Evolutionary conservation across 1,284 basidiomycete genomes (phyloP).

Genomic region (Fomitopsis schrenkii): DNA sequence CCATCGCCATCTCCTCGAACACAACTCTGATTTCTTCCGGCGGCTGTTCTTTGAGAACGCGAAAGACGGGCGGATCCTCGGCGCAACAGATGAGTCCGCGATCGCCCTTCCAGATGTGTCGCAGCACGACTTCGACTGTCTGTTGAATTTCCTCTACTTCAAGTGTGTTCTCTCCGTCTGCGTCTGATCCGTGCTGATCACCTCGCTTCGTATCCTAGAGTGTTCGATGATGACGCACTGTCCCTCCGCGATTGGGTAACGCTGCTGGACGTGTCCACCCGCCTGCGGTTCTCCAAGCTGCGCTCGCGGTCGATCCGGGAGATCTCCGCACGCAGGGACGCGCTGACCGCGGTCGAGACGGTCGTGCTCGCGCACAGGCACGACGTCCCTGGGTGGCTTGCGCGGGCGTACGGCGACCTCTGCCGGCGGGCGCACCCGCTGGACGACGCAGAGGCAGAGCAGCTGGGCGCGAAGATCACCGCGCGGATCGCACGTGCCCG

Average conservation of each 20-base stretch:
- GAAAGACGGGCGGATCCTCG: constrained; percentile 11
- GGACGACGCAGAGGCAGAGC: constrained; percentile 31
- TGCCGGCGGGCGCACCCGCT: constrained; percentile 31
- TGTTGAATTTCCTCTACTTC: constrained; percentile 25
- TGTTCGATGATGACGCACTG: constrained; percentile 23
- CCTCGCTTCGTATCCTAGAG: constrained; percentile 13
- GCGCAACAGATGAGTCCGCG: constrained; percentile 19
- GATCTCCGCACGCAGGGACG: constrained; percentile 21
- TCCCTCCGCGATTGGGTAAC: constrained; percentile 30
- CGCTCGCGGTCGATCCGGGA: constrained; percentile 29
- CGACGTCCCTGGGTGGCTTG: constrained; percentile 34
- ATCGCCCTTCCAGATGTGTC: constrained; percentile 18
- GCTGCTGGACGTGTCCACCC: constrained; percentile 32
- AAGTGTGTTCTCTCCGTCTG: constrained; percentile 10
- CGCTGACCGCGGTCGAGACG: constrained; percentile 30
- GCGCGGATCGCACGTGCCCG: constrained; percentile 18
- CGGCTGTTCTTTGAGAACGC: constrained; percentile 22
- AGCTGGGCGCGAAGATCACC: constrained; percentile 27
- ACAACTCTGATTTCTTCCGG: constrained; percentile 29
- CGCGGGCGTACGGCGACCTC: constrained; percentile 33
- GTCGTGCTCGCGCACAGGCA: constrained; percentile 35
- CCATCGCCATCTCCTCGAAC: constrained; percentile 28
- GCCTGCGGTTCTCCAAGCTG: constrained; percentile 27
- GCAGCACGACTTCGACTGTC: constrained; percentile 21
- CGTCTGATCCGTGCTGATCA: neutral